Conservation (phyloP, 2,329 filamentous ascomycete genomes). For the Ceratocystis papillata region DNA sequence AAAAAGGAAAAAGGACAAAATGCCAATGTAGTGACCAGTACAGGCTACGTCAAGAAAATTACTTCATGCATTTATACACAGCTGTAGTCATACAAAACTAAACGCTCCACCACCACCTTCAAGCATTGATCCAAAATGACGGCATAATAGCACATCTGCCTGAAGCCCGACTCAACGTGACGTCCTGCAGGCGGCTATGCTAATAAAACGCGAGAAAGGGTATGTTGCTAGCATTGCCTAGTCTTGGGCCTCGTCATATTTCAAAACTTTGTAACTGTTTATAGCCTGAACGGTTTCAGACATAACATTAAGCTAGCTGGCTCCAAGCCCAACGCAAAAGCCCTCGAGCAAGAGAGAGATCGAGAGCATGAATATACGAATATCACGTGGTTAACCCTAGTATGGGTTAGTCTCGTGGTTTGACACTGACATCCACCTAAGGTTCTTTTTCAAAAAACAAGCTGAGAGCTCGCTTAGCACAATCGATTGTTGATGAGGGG, state of each 20-base stretch:
- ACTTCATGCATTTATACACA: no score
- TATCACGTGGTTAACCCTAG: not conserved
- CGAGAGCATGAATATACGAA: no score
- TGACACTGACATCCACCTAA: not conserved
- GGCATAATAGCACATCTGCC: no score
- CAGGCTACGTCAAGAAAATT: no score
- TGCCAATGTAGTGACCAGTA: not conserved
- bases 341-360: no score
- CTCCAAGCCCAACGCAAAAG: no score
- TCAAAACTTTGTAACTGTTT: not conserved
- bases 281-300: not conserved
- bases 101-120: no score
- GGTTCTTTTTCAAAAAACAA: no score
- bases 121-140: no score
- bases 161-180: not conserved
- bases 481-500: constrained; percentile 14
- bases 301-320: not conserved
- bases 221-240: no score
- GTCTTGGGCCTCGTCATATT: not conserved
- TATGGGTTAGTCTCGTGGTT: not conserved
- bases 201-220: not conserved
- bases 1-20: not conserved
- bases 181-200: not conserved
- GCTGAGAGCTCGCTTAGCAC: not conserved
- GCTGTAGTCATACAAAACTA: no score